Base-by-base conservation (phyloP, 257 asterid species). In the Solanum lycopersicoides region DNA sequence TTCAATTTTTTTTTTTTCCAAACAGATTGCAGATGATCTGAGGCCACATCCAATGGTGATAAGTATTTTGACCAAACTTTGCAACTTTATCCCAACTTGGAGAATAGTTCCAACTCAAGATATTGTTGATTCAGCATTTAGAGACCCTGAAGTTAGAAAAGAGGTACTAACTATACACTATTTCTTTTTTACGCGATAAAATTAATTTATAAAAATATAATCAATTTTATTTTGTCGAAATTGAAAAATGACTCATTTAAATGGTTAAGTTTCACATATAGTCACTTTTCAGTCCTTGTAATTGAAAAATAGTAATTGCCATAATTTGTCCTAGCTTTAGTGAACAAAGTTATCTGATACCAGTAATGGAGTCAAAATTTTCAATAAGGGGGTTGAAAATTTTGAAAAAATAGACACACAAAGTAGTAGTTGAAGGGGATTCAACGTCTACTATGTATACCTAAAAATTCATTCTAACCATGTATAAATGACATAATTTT, bases 91-190 rank as follows among this genome's bases (percentile, higher is more conserved):
- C 28, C 99, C 99, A 9, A 95, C 98, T 3, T 97, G 99, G 98
- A 94, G 90, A 88, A 84, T 97, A 39, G 94, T 98, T 30, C 99
- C 99, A 7, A 93, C 97, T 69, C 98, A 96, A 74, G 99, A 96
- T 88, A 83, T 96, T 16, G 86, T 94, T 69, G 99, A 96, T 87
- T 68, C 88, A 42, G 99, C 99, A 65, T 92, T 97, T 86, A 89
- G 99, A 88, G 94, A 89, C 86, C 99, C 98, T 68, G 73, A 92
- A 90, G 92, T 97, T 41, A 87, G 94, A 88, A 16, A 93, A 8
- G 98, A 97, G 99, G 99, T 59, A 59, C 25, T n/a, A 59, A 59
- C 66, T 59, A 20, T 21, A 20, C 25, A 11, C 25, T 25, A 20
- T 59, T 20, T 59, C 12, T 7, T 59, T 59, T 53, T 59, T 59